These are phyloP conservation scores for Arthromyces matolae DNA, from an alignment of 768 basidiomycete genomes.

Conservation along the genomic window DNA sequence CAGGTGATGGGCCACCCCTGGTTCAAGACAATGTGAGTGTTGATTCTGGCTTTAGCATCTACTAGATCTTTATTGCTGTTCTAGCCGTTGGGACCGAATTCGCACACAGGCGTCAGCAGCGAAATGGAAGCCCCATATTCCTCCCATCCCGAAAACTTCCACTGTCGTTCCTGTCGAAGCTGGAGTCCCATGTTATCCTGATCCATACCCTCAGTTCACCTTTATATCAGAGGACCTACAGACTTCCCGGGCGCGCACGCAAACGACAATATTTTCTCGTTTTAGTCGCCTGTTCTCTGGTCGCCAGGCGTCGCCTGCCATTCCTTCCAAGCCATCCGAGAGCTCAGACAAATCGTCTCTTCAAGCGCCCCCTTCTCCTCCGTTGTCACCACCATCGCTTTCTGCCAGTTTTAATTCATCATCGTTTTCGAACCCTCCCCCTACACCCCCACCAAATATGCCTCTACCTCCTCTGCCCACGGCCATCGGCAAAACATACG, in stretches of 20 bases:
- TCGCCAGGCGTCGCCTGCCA: background rate
- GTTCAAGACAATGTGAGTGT: conserved; percentile 11
- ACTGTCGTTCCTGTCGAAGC: background rate
- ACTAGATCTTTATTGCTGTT: background rate
- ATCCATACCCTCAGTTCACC: background rate
- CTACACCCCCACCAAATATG: background rate
- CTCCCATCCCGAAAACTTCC: background rate
- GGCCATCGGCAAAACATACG: background rate
- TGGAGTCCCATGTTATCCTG: background rate
- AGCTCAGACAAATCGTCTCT: no score
- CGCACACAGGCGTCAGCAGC: background rate
- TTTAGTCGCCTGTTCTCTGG: background rate
- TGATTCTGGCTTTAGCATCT: background rate
- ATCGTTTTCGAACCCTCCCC: background rate
- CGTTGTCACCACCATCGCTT: background rate
- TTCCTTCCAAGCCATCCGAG: background rate
- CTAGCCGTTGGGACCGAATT: conserved; percentile 4
- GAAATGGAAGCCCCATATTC: conserved; percentile 5
- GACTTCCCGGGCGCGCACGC: no score
- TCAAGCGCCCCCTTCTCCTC: background rate
- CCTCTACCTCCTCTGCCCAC: background rate
- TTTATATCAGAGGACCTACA: background rate
- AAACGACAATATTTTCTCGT: background rate
- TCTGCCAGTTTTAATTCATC: background rate
- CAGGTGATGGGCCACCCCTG: conserved; percentile 7